Evolutionary conservation across 257 asterid genomes (phyloP), one percentile per base, ranked within the genome.

Genomic region (Solanum sejunctum): DNA sequence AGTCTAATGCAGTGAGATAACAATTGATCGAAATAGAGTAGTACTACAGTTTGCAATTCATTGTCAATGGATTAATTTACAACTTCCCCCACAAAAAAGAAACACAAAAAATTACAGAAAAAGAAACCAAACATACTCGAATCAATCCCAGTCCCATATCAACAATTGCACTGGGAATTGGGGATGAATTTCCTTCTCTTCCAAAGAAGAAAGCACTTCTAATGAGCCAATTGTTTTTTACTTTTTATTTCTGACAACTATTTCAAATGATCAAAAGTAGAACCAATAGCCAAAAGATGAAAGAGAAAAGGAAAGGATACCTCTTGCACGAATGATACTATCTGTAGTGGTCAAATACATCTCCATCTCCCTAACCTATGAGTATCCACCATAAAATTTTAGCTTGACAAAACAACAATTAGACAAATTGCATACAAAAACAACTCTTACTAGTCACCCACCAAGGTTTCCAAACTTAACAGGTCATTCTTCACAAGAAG

Each of bases 321-420:
- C 99, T 92, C 98, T 93, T 5, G 95, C 87, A 51, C 98, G 98
- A 85, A 92, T 88, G 85, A 85, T 91, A 88, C 83, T 89, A 84
- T 94, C 98, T 9, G 97, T 91, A 81, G 97, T 93, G 43, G 98
- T 96, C 95, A 96, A 91, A 90, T 96, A 94, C 95, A 94, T 92
- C 86, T 91, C 97, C 99, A 96, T 93, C 87, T 93, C 99, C 92
- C 86, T 90, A 87, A 94, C 98, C 99, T 96, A 79, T 55, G 57
- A 16, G 28, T 78, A 78, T 52, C 47, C n/a, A 10, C 64, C 84
- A 83, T 23, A 83, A n/a, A 57, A 7, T 16, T 66, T 75, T 54
- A 78, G 54, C 80, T 18, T 18, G 20, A 21, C 18, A 49, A 39
- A 16, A 3, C 57, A 69, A 58, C 16, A 80, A 12, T 2, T 79